phyloP scores from a whole-genome alignment of 306 rosid genomes.

The Senna tora region DNA sequence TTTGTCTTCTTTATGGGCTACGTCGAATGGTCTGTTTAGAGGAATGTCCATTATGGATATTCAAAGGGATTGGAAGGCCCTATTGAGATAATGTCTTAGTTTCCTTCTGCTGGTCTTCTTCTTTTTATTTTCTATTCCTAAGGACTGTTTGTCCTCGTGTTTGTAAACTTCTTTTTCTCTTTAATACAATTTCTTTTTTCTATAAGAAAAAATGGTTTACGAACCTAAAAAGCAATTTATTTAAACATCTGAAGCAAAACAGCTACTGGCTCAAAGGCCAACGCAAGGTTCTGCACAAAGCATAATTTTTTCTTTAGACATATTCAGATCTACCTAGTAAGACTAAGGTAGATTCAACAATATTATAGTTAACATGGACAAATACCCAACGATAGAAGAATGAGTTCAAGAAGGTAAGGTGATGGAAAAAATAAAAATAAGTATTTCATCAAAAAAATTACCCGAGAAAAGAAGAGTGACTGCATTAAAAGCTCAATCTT shows the following conservation, averaged over 20 bases:
- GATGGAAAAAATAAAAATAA: neutral
- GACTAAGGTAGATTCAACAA: conserved; percentile 1
- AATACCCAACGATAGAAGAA: conserved; percentile 7
- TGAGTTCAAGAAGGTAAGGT: neutral
- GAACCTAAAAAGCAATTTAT: neutral
- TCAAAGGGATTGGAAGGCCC: too few species aligned
- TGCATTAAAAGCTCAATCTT: conserved; percentile 96
- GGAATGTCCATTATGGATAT: too few species aligned
- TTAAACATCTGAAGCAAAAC: neutral
- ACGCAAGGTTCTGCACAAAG: conserved; percentile 5
- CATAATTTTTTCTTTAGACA: conserved; percentile 7
- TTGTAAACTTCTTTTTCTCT: too few species aligned
- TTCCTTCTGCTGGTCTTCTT: too few species aligned
- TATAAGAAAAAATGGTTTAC: neutral
- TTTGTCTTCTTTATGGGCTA: too few species aligned
- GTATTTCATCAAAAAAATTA: conserved; percentile 41
- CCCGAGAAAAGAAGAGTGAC: conserved; percentile 94
- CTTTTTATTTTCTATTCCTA: too few species aligned
- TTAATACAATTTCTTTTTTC: too few species aligned
- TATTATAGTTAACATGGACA: conserved; percentile 21
- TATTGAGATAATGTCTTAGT: too few species aligned
- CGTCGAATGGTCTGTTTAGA: too few species aligned
- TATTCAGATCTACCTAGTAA: neutral
- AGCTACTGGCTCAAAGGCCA: neutral
- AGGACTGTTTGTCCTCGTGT: too few species aligned